Percentiles rank a stretch among this genome's conserved stretches.
These are phyloP conservation scores for Pythium oligandrum DNA, from an alignment of 352 stramenopile genomes.

Conservation along the genomic window DNA sequence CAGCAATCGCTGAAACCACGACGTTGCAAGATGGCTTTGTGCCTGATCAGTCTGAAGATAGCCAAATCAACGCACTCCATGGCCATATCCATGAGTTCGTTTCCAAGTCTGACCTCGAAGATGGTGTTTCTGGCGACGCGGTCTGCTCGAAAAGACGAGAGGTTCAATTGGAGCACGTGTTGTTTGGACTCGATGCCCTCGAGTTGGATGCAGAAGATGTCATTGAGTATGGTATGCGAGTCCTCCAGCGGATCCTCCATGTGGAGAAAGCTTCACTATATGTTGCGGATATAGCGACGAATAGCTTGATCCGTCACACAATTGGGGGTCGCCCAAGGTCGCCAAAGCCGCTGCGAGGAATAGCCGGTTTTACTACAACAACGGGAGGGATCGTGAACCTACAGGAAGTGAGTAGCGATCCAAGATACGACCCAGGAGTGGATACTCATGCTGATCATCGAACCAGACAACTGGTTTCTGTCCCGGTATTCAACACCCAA, in stretches of 20 bases:
- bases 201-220: too few relatives aligned
- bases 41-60: background rate
- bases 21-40: constrained; percentile 4
- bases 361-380: constrained; percentile 2
- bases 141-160: too few relatives aligned
- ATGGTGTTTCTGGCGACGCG: too few relatives aligned
- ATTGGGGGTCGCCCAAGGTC: too few relatives aligned
- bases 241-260: too few relatives aligned
- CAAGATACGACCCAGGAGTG: background rate
- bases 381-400: background rate
- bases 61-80: too few relatives aligned
- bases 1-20: background rate
- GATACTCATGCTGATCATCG: background rate
- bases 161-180: too few relatives aligned
- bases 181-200: too few relatives aligned
- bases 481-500: background rate
- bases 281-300: background rate
- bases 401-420: background rate
- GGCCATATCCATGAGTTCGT: too few relatives aligned
- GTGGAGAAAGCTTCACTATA: background rate
- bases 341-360: background rate
- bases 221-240: too few relatives aligned
- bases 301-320: background rate
- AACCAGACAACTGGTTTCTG: background rate
- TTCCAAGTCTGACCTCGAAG: too few relatives aligned